Percentiles rank a stretch among this genome's conserved stretches.
These are phyloP conservation scores for Globisporangium nodosum DNA, from an alignment of 352 stramenopile genomes.

Conservation along the genomic window DNA sequence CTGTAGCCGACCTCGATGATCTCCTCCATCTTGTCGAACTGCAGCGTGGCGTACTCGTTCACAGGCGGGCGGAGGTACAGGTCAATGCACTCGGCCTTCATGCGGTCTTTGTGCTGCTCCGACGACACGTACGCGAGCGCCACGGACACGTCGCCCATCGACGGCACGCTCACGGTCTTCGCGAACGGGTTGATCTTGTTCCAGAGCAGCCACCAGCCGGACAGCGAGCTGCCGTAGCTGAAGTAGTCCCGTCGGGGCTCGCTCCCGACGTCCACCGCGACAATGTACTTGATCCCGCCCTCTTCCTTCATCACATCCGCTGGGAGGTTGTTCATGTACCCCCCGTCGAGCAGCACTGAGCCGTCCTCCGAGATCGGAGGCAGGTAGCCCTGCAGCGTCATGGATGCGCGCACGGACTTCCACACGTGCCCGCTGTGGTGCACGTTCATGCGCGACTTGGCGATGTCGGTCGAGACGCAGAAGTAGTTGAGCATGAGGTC, in stretches of 20 bases:
- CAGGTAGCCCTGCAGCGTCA: conserved; percentile 90
- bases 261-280: conserved; percentile 88
- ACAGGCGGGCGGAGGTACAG: conserved; percentile 88
- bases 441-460: conserved; percentile 82
- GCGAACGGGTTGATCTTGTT: conserved; percentile 89
- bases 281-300: conserved; percentile 84
- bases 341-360: conserved; percentile 85
- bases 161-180: conserved; percentile 84
- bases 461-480: conserved; percentile 91
- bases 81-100: conserved; percentile 83
- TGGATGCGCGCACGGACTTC: conserved; percentile 90
- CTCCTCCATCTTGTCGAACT: conserved; percentile 92
- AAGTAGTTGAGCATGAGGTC: conserved; percentile 93
- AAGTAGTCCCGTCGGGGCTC: conserved; percentile 72
- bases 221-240: conserved; percentile 75
- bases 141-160: conserved; percentile 89
- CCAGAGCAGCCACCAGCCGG: conserved; percentile 89
- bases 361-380: conserved; percentile 87
- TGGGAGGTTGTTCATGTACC: conserved; percentile 93
- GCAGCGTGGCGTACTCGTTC: conserved; percentile 84
- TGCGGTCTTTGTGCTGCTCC: conserved; percentile 84
- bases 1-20: conserved; percentile 86
- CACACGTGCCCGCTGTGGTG: conserved; percentile 83
- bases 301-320: conserved; percentile 90
- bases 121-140: conserved; percentile 87